Evolutionary conservation across 768 basidiomycete species (phyloP).

Genomic region (Lentinula aciculospora): DNA sequence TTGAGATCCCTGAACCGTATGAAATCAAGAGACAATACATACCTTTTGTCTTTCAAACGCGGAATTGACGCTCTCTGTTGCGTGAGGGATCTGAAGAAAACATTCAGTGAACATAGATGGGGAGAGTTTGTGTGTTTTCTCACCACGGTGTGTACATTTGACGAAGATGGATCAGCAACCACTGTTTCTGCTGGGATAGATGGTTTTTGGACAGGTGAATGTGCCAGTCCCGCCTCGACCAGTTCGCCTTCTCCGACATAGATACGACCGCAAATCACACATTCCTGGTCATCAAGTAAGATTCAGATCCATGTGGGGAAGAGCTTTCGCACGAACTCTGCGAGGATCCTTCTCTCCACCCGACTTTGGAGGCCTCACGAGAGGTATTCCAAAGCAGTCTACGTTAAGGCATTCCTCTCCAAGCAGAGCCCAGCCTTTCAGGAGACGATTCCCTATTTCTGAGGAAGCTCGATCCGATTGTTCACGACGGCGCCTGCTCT

Average conservation of each 20-base stretch:
- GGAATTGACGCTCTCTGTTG: not conserved
- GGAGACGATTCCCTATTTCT: constrained; percentile 70
- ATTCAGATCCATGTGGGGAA: constrained; percentile 1
- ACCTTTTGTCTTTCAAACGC: not conserved
- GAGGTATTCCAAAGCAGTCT: constrained; percentile 75
- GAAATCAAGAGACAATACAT: not conserved
- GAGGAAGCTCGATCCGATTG: constrained; percentile 79
- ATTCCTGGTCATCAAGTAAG: constrained; percentile 47
- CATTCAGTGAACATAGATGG: not conserved
- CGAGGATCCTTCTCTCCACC: constrained; percentile 56
- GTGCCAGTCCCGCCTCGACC: constrained; percentile 43
- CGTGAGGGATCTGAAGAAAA: not conserved
- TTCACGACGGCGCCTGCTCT: constrained; percentile 60
- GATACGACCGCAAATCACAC: constrained; percentile 65
- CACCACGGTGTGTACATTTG: not conserved
- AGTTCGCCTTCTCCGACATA: constrained; percentile 50
- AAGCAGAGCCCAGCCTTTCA: constrained; percentile 86
- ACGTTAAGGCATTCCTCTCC: constrained; percentile 74
- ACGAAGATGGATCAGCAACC: not conserved
- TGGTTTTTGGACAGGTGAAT: constrained; percentile 19
- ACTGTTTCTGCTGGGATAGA: not conserved
- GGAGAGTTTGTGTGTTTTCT: not conserved
- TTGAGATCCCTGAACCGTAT: not conserved
- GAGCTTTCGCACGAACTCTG: constrained; percentile 39
- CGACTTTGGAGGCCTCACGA: constrained; percentile 69